A percentile compares a stretch with the other conserved stretches of the same genome.
phyloP scores from a whole-genome alignment of 2,329 filamentous ascomycete genomes.

The Exophiala calicioides region DNA sequence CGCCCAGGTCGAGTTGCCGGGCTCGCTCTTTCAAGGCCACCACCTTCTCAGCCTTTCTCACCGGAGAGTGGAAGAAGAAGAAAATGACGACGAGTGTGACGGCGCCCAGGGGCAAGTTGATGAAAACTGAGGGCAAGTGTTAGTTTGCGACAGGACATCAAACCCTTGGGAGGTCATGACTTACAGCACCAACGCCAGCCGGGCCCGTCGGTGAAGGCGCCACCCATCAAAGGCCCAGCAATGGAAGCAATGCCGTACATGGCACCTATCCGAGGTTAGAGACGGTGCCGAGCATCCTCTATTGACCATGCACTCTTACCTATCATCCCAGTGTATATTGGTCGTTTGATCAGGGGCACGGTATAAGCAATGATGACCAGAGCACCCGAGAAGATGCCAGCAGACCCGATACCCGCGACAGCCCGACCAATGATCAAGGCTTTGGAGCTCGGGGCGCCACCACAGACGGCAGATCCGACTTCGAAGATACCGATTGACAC shows the following conservation, averaged over 20 bases:
- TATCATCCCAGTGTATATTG: conserved; percentile 55
- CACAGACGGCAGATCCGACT: conserved; percentile 47
- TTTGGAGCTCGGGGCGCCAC: conserved; percentile 35
- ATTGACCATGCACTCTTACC: too few species aligned
- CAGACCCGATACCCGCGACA: conserved; percentile 36
- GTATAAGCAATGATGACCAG: conserved; percentile 37
- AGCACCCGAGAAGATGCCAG: conserved; percentile 35
- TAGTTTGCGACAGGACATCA: not conserved
- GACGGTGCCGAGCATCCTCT: too few species aligned
- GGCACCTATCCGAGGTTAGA: too few species aligned
- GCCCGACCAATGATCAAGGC: conserved; percentile 39
- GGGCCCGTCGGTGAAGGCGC: conserved; percentile 44
- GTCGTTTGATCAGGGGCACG: conserved; percentile 57
- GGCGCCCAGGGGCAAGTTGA: conserved; percentile 47
- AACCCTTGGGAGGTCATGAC: not conserved
- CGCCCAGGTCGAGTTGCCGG: conserved; percentile 43
- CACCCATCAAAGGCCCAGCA: conserved; percentile 39
- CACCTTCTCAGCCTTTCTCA: conserved; percentile 35
- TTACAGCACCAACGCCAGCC: conserved; percentile 41
- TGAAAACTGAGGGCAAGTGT: conserved; percentile 41
- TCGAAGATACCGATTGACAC: conserved; percentile 46
- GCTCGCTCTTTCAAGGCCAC: conserved; percentile 43
- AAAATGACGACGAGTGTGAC: conserved; percentile 48
- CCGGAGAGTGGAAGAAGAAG: conserved; percentile 47
- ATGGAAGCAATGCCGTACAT: conserved; percentile 48